Conservation (phyloP, 1,284 basidiomycete species). For the Trichosporon asahii region DNA sequence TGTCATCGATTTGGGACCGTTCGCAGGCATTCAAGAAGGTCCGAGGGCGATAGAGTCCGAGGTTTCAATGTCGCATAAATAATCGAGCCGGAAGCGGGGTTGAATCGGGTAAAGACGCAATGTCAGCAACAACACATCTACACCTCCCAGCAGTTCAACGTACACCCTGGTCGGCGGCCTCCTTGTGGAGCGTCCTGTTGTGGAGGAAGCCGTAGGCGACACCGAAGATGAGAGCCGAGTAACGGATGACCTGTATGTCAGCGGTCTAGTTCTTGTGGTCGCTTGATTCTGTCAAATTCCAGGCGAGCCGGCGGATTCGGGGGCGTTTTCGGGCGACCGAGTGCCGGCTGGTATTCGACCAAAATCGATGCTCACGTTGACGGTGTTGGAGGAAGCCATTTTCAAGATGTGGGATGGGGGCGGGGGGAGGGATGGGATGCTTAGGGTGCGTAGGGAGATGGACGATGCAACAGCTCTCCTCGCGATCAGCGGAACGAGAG, state of each 20-base stretch:
- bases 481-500: constrained; percentile 1
- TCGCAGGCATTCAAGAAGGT: neutral
- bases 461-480: constrained; percentile 3
- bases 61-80: neutral
- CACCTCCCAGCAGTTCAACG: constrained; percentile 18
- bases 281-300: constrained; percentile 4
- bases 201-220: constrained; percentile 91
- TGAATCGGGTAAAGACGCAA: constrained; percentile 5
- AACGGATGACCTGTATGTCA: constrained; percentile 82
- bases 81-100: constrained; percentile 7
- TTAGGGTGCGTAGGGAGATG: constrained; percentile 8
- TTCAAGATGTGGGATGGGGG: constrained; percentile 17
- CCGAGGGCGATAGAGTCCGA: neutral
- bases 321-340: neutral
- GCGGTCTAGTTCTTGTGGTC: neutral
- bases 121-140: neutral
- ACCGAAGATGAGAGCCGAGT: constrained; percentile 84
- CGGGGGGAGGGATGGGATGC: constrained; percentile 12
- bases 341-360: neutral
- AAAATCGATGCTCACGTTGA: constrained; percentile 22
- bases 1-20: neutral
- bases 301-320: neutral
- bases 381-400: constrained; percentile 47
- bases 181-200: constrained; percentile 80
- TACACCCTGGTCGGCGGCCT: constrained; percentile 60